Conservation (phyloP, 2,329 filamentous ascomycete genomes). For the Claviceps capensis region DNA sequence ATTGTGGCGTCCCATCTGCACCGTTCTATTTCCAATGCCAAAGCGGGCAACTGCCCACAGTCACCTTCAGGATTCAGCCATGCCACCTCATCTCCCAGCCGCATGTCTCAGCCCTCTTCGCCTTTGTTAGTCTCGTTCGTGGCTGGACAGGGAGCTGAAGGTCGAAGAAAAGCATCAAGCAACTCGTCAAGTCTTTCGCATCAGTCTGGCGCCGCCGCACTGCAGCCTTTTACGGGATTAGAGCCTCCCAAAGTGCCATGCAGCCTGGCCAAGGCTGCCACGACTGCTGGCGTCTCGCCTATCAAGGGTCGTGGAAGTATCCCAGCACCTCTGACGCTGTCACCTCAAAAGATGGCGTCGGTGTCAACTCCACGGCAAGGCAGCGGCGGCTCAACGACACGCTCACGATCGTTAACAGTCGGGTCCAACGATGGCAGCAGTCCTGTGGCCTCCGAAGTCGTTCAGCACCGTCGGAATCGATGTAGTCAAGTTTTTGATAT, state of each 20-base stretch:
- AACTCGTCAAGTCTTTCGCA: conserved; percentile 76
- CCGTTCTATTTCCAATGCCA: conserved; percentile 70
- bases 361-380: conserved; percentile 45
- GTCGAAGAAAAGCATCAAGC: conserved; percentile 79
- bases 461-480: conserved; percentile 73
- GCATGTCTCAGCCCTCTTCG: conserved; percentile 53
- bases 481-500: conserved; percentile 92
- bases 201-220: conserved; percentile 45
- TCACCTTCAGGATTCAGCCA: conserved; percentile 75
- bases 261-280: conserved; percentile 46
- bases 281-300: conserved; percentile 39
- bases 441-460: conserved; percentile 51
- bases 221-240: conserved; percentile 58
- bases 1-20: conserved; percentile 68
- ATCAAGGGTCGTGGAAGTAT: conserved; percentile 40
- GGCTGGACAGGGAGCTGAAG: conserved; percentile 65
- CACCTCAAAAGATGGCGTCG: conserved; percentile 48
- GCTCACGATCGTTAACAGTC: conserved; percentile 79
- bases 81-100: conserved; percentile 73
- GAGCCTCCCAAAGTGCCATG: conserved; percentile 54
- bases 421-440: conserved; percentile 92
- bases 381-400: conserved; percentile 47
- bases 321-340: conserved; percentile 37
- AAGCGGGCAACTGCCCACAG: conserved; percentile 62
- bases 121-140: conserved; percentile 95